These are phyloP conservation scores for Artomyces pyxidatus DNA, from an alignment of 768 basidiomycete species.

Conservation along the genomic window DNA sequence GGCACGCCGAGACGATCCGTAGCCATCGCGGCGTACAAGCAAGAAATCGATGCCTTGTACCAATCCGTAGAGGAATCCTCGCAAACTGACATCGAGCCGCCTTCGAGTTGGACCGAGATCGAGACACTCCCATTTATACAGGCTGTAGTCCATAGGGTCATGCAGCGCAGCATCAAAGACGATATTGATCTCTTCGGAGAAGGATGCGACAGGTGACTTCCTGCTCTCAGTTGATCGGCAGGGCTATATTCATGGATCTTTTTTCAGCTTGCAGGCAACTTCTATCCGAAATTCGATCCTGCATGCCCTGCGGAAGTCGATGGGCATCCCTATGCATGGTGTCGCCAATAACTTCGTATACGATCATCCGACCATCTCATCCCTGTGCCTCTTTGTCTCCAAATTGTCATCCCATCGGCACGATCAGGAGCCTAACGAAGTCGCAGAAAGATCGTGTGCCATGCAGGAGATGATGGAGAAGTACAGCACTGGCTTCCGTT, in stretches of 20 bases:
- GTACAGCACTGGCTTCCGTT: conserved; percentile 20
- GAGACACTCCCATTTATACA: neutral
- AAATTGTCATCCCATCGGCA: conserved; percentile 4
- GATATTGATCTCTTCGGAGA: conserved; percentile 13
- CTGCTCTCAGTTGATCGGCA: neutral
- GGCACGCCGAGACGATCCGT: conserved; percentile 37
- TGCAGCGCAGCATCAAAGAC: conserved; percentile 3
- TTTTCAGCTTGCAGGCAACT: neutral
- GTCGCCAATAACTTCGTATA: conserved; percentile 29
- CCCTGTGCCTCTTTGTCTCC: conserved; percentile 17
- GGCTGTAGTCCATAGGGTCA: conserved; percentile 11
- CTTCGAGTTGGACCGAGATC: neutral
- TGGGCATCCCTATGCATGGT: conserved; percentile 5
- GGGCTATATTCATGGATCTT: neutral
- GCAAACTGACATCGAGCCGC: neutral
- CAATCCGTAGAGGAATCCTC: conserved; percentile 4
- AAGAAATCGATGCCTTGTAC: conserved; percentile 42
- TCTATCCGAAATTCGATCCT: neutral
- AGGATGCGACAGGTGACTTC: conserved; percentile 6
- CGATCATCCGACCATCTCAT: conserved; percentile 31
- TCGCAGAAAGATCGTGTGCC: conserved; percentile 6
- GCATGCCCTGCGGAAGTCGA: neutral
- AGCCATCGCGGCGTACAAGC: conserved; percentile 30
- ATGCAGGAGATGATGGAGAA: conserved; percentile 35
- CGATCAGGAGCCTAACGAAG: conserved; percentile 9